Evolutionary conservation across 225 moss, liverwort and hornwort genomes (phyloP).

Genomic region (Pleurozium schreberi): DNA sequence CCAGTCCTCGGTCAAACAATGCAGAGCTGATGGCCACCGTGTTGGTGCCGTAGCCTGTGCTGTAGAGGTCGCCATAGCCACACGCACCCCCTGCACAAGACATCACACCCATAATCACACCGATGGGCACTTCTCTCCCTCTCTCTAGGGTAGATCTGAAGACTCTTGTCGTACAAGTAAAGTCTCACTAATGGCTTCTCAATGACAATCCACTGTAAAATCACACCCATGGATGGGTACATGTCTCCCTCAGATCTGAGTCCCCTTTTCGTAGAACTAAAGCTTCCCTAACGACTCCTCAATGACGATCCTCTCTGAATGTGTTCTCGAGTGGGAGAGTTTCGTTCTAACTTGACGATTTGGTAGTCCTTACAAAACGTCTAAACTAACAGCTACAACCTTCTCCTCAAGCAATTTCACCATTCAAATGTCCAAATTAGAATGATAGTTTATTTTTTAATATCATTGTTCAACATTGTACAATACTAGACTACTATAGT

Average conservation of each 20-base stretch:
- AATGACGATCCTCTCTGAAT: not conserved
- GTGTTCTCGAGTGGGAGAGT: too few species aligned
- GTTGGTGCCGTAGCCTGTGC: constrained; percentile 52
- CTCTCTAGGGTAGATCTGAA: not conserved
- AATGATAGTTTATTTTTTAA: not conserved
- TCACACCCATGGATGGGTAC: not conserved
- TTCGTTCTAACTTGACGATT: not conserved
- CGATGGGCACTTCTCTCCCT: not conserved
- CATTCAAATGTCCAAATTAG: not conserved
- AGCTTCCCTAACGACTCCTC: not conserved
- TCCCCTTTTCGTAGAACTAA: too few species aligned
- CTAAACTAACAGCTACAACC: not conserved
- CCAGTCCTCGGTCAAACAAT: constrained; percentile 54
- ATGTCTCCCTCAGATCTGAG: not conserved
- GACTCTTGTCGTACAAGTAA: too few species aligned
- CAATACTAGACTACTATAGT: not conserved
- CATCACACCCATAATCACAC: not conserved
- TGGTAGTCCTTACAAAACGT: not conserved
- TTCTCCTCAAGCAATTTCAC: not conserved
- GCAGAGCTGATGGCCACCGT: constrained; percentile 70
- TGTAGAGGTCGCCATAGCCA: constrained; percentile 71
- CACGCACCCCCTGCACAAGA: constrained; percentile 52
- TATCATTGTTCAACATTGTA: not conserved
- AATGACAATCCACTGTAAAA: not conserved
- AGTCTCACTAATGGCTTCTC: not conserved